Evolutionary conservation across 257 asterid species (phyloP), one percentile per base, ranked within the genome.

Genomic region (Solanum medicagineum): DNA sequence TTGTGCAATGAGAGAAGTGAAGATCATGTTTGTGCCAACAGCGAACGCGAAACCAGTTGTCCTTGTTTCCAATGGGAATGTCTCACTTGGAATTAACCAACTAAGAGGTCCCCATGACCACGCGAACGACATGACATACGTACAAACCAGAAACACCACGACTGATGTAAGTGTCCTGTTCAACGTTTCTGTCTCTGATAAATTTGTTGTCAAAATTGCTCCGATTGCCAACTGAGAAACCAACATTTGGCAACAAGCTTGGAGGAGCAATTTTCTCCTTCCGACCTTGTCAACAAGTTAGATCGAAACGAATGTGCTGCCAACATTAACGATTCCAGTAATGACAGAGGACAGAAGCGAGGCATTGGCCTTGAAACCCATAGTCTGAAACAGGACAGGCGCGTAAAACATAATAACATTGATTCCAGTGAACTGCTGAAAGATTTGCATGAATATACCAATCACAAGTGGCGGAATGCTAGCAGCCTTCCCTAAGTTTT

Each of bases 61-160:
- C 74, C 96, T 84, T 0, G 94, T 93, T 87, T 94, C 98, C 47
- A 94, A 3, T 0, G 97, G 97, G 85, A 90, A 93, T 6, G 91
- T 89, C 80, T 94, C 97, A 19, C 95, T 91, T 0, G 97, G 97
- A 7, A 94, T 89, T 5, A 93, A 65, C 97, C 98, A 94, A 0
- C 97, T 95, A 66, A 94, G 88, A 0, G 97, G 98, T 0, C 98
- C 96, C 97, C 96, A 94, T 4, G 98, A 94, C 97, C 98, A 93
- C 2, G 97, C 96, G 40, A 94, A 94, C 6, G 93, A 75, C 96
- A 93, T 92, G 26, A 94, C 71, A 65, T 57, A 57, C 1, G 26
- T 20, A 57, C 26, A 57, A 24, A 57, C 65, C 0, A 57, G 12
- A 0, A 57, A 2, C 65, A 57, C 65, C 65, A 57, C 65, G 8